phyloP scores from a whole-genome alignment of 2,329 filamentous ascomycete genomes.

The Aotearoamyces nothofagi region DNA sequence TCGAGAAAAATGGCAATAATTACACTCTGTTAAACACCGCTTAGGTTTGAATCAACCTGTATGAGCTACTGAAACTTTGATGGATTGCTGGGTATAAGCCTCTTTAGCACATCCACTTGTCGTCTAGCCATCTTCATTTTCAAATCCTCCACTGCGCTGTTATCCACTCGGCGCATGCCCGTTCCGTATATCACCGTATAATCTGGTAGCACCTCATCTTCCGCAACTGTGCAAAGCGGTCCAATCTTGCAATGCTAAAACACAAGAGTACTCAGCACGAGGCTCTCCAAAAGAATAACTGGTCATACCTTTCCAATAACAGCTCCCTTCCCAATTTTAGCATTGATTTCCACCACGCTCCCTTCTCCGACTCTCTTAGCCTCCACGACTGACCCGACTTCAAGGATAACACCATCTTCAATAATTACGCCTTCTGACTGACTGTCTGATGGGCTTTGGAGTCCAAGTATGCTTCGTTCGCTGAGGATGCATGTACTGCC shows the following conservation, averaged over 20 bases:
- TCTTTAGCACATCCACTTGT: constrained; percentile 52
- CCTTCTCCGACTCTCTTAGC: constrained; percentile 32
- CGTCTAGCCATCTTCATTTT: constrained; percentile 48
- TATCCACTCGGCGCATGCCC: constrained; percentile 41
- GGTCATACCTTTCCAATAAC: constrained; percentile 42
- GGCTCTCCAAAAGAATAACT: not conserved
- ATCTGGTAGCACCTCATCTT: constrained; percentile 44
- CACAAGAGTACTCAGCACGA: constrained; percentile 1
- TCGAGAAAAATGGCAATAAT: no score
- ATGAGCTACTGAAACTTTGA: constrained; percentile 16
- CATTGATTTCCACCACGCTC: constrained; percentile 45
- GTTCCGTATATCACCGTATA: constrained; percentile 56
- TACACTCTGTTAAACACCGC: no score
- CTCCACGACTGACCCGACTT: constrained; percentile 44
- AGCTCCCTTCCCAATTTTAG: constrained; percentile 42
- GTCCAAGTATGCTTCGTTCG: constrained; percentile 47
- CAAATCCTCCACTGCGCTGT: constrained; percentile 43
- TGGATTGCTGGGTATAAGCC: constrained; percentile 47
- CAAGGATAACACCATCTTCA: constrained; percentile 45
- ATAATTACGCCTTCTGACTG: constrained; percentile 27
- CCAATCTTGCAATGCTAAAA: constrained; percentile 57
- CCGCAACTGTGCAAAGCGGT: constrained; percentile 40
- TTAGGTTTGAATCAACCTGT: not conserved
- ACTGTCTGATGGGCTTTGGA: constrained; percentile 20
- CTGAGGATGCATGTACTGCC: constrained; percentile 71